These are phyloP conservation scores for Barbatosphaeria neglecta DNA, from an alignment of 495 filamentous ascomycete species.

Conservation along the genomic window DNA sequence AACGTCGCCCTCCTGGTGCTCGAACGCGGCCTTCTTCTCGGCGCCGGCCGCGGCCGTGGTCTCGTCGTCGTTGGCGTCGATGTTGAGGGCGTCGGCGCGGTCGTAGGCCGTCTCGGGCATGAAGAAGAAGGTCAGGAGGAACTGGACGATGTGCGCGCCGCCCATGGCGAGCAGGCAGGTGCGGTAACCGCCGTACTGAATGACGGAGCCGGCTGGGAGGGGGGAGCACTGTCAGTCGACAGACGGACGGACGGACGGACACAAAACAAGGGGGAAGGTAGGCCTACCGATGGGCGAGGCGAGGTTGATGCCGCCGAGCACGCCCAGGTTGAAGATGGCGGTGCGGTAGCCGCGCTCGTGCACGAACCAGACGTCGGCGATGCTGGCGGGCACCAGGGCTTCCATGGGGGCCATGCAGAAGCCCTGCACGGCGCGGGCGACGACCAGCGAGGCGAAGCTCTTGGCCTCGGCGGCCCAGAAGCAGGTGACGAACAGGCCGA, in stretches of 20 bases:
- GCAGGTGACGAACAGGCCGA: constrained; percentile 9
- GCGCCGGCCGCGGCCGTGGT: neutral
- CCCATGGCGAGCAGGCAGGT: constrained; percentile 27
- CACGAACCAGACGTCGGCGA: constrained; percentile 37
- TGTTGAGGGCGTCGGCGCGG: constrained; percentile 19
- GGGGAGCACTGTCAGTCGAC: too few relatives aligned
- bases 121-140: constrained; percentile 30
- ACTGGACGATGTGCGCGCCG: constrained; percentile 23
- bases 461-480: constrained; percentile 7
- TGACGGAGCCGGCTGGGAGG: constrained; percentile 21
- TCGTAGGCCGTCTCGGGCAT: constrained; percentile 32
- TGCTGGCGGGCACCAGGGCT: constrained; percentile 43
- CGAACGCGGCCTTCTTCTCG: constrained; percentile 12
- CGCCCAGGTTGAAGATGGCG: constrained; percentile 10
- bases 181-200: constrained; percentile 22
- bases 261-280: too few relatives aligned
- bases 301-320: constrained; percentile 26
- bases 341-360: constrained; percentile 16
- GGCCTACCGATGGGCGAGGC: constrained; percentile 26
- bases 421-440: constrained; percentile 16
- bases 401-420: constrained; percentile 42
- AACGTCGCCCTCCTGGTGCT: constrained; percentile 15
- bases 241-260: too few relatives aligned
- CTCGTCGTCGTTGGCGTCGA: constrained; percentile 29
- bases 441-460: constrained; percentile 12